phyloP scores from a whole-genome alignment of 331 rosid genomes.

The Arachis monticola region DNA sequence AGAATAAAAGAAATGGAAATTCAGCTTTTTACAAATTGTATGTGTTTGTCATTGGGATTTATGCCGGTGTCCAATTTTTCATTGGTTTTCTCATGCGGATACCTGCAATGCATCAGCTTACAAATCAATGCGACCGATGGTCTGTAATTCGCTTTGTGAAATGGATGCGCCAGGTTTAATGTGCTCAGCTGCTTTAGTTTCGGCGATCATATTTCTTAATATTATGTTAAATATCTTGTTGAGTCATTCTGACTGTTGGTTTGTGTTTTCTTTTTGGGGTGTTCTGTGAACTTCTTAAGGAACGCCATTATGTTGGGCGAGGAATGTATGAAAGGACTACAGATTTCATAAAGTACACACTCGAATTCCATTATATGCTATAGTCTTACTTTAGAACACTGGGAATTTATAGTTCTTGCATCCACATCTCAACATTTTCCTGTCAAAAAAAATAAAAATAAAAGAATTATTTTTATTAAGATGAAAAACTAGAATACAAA shows the following conservation, averaged over 20 bases:
- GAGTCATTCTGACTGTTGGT: slow-evolving; percentile 30
- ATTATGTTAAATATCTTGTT: slow-evolving; percentile 31
- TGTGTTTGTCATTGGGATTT: slow-evolving; percentile 72
- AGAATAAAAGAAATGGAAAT: slow-evolving; percentile 58
- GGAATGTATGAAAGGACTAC: slow-evolving; percentile 94
- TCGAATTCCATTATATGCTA: slow-evolving; percentile 3
- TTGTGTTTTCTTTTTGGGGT: slow-evolving; percentile 14
- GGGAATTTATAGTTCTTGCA: slow-evolving; percentile 5
- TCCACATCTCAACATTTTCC: neutral
- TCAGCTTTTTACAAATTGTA: slow-evolving; percentile 64
- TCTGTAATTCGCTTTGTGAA: slow-evolving; percentile 77
- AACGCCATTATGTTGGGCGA: slow-evolving; percentile 89
- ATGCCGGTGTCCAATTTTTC: slow-evolving; percentile 85
- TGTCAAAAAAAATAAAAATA: too few species aligned
- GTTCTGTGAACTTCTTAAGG: slow-evolving; percentile 55
- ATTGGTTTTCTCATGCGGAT: slow-evolving; percentile 86
- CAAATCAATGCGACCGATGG: slow-evolving; percentile 87
- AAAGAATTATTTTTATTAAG: too few species aligned
- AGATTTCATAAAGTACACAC: slow-evolving; percentile 83
- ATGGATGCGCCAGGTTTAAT: slow-evolving; percentile 95
- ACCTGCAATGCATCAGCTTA: slow-evolving; percentile 79
- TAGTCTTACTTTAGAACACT: neutral
- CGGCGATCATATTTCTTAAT: slow-evolving; percentile 19
- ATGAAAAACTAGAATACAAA: too few species aligned
- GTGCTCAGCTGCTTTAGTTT: slow-evolving; percentile 25